phyloP scores from a whole-genome alignment of 345 rosid genomes.

The Eucalyptus melliodora region DNA sequence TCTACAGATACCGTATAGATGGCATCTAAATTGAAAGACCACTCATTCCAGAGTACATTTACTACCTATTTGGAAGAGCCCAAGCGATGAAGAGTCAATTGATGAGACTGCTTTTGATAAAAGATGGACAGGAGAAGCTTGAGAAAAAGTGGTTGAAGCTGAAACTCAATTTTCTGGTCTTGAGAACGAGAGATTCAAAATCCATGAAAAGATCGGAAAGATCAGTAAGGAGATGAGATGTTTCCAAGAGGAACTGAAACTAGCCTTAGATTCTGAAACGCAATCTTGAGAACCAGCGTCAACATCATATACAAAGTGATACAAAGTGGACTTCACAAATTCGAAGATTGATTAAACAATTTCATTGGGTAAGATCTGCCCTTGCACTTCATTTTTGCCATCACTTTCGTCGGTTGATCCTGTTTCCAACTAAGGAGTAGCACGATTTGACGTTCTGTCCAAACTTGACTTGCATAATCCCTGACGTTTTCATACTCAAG shows the following conservation, averaged over 20 bases:
- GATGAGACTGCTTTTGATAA: background rate
- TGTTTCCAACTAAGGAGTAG: background rate
- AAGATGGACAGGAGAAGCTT: constrained; percentile 1
- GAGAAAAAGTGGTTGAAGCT: background rate
- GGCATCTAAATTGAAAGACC: background rate
- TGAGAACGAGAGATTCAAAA: background rate
- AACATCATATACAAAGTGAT: background rate
- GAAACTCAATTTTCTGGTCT: background rate
- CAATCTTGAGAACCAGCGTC: background rate
- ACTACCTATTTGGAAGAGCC: background rate
- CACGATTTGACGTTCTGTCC: background rate
- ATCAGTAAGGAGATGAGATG: background rate
- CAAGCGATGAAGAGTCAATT: background rate
- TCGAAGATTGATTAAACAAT: background rate
- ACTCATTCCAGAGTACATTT: background rate
- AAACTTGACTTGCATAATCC: background rate
- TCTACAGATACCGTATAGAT: constrained; percentile 3
- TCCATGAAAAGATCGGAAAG: background rate
- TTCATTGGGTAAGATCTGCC: background rate
- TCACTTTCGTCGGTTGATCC: background rate
- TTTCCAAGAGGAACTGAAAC: background rate
- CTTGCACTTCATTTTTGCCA: background rate
- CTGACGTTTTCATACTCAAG: background rate
- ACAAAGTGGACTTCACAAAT: background rate
- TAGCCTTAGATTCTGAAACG: background rate